Percentiles rank a stretch among this genome's conserved stretches.
Evolutionary conservation across 2,329 filamentous ascomycete species (phyloP).

Genomic region (Talaromyces sp.): DNA sequence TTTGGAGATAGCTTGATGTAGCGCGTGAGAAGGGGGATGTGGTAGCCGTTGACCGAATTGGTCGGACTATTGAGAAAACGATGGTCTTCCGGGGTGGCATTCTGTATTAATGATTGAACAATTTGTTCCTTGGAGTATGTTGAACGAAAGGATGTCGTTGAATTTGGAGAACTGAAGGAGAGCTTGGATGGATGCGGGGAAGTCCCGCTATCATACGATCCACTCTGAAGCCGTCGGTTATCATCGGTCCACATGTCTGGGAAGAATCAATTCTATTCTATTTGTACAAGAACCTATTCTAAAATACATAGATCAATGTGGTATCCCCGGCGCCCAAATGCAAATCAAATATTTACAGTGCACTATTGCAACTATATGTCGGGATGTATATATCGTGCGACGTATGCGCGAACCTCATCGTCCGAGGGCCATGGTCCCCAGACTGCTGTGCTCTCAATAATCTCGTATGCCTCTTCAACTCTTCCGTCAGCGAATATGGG

Average conservation of each 20-base stretch:
- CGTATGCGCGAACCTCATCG: conserved; percentile 39
- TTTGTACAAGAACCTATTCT: neutral
- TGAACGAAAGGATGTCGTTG: neutral
- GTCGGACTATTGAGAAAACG: conserved; percentile 15
- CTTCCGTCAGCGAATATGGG: conserved; percentile 27
- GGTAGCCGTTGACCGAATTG: neutral
- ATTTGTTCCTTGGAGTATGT: neutral
- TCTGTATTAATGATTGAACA: neutral
- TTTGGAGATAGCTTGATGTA: conserved; percentile 4
- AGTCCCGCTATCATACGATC: neutral
- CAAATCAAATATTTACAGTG: conserved; percentile 1
- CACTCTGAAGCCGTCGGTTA: conserved; percentile 7
- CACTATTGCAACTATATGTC: neutral
- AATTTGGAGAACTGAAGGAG: neutral
- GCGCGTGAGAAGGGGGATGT: neutral
- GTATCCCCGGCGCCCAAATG: conserved; percentile 10
- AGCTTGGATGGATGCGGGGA: conserved; percentile 4
- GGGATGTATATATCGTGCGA: conserved; percentile 17
- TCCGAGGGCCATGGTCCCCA: conserved; percentile 43
- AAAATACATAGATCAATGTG: conserved; percentile 5
- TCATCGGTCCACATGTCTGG: neutral
- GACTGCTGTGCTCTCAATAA: conserved; percentile 32
- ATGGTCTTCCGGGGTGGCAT: conserved; percentile 32
- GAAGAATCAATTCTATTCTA: neutral
- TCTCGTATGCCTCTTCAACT: conserved; percentile 35